phyloP scores from a whole-genome alignment of 345 rosid species.

The Linum tenue region DNA sequence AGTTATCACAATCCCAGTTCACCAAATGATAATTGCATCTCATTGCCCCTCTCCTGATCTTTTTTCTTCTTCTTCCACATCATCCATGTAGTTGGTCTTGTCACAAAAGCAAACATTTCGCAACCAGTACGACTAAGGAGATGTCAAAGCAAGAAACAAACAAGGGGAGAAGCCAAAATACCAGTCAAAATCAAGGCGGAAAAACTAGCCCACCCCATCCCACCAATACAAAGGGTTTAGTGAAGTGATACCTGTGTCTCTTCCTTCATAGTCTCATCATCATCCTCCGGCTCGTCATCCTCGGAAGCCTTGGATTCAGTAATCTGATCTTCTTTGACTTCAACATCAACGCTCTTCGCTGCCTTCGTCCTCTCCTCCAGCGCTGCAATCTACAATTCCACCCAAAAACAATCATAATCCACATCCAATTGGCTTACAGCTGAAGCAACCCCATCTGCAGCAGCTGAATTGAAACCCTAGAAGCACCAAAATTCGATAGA shows the following conservation, averaged over 20 bases:
- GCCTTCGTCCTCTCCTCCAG: conserved; percentile 50
- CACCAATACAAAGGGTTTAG: background rate
- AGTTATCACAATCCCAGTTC: no score
- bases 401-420: background rate
- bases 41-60: no score
- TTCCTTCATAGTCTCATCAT: conserved; percentile 14
- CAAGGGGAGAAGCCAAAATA: no score
- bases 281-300: conserved; percentile 28
- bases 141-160: no score
- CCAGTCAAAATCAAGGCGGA: background rate
- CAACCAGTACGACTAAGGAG: no score
- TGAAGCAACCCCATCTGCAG: background rate
- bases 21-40: no score
- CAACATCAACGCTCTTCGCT: conserved; percentile 36
- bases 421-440: background rate
- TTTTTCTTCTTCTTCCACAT: no score
- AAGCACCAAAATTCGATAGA: background rate
- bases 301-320: conserved; percentile 22
- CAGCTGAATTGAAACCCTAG: background rate
- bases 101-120: no score
- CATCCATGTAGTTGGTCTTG: no score
- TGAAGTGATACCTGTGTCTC: conserved; percentile 30
- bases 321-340: conserved; percentile 25
- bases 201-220: background rate
- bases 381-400: conserved; percentile 47